Conservation (phyloP, 768 basidiomycete genomes). For the Serpula lacrymans region DNA sequence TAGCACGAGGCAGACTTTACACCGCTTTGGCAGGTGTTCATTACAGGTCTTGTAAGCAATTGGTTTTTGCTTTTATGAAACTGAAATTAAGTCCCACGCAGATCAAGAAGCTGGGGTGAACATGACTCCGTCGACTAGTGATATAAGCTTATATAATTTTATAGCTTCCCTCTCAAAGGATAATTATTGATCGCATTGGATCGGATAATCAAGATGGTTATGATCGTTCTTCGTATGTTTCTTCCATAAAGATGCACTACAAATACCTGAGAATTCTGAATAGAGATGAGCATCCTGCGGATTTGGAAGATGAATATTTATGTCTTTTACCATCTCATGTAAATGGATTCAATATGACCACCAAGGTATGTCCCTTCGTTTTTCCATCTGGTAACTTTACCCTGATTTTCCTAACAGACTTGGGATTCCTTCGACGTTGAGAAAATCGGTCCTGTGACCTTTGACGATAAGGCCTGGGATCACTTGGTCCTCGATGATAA, state of each 20-base stretch:
- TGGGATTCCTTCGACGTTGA: constrained; percentile 55
- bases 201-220: constrained; percentile 4
- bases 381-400: too few relatives aligned
- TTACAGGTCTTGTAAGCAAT: constrained; percentile 3
- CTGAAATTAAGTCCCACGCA: too few relatives aligned
- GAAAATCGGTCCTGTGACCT: constrained; percentile 48
- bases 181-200: constrained; percentile 16
- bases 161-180: constrained; percentile 10
- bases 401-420: constrained; percentile 25
- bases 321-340: constrained; percentile 54
- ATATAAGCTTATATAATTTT: not conserved
- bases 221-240: constrained; percentile 4
- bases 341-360: constrained; percentile 59
- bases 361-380: constrained; percentile 39
- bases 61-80: not conserved
- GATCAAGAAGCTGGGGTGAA: too few relatives aligned
- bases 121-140: too few relatives aligned
- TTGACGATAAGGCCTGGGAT: constrained; percentile 55
- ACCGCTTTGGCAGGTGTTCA: constrained; percentile 2
- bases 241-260: too few relatives aligned
- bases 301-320: constrained; percentile 50
- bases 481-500: constrained; percentile 54
- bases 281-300: constrained; percentile 16
- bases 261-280: too few relatives aligned
- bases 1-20: constrained; percentile 4